Evolutionary conservation across 139 green algal species (phyloP).

Genomic region (Chlorella vulgaris): DNA sequence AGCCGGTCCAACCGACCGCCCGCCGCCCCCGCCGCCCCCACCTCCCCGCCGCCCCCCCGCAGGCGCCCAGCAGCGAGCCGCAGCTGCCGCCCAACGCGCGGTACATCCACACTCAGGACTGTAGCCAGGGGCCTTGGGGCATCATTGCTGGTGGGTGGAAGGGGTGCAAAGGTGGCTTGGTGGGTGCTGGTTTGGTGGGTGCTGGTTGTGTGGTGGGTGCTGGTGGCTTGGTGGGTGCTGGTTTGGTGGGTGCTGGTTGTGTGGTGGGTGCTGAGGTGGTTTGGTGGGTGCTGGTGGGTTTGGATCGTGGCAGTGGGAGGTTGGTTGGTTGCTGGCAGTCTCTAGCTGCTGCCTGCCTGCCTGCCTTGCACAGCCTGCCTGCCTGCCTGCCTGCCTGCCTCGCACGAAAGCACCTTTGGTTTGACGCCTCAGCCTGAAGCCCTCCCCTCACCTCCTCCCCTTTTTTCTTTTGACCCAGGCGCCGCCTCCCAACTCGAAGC

Average conservation of each 20-base stretch:
- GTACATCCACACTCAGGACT: slow-evolving; percentile 29
- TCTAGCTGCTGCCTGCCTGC: no score
- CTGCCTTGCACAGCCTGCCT: neutral
- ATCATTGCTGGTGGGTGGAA: slow-evolving; percentile 19
- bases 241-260: neutral
- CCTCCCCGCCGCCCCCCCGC: neutral
- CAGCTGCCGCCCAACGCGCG: slow-evolving; percentile 43
- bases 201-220: neutral
- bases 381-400: no score
- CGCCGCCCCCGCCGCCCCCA: neutral
- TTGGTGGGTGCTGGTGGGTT: no score
- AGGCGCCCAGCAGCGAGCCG: slow-evolving; percentile 10
- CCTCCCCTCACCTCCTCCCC: no score
- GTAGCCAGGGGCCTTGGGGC: slow-evolving; percentile 33
- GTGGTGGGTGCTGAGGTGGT: no score
- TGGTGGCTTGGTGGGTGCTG: neutral
- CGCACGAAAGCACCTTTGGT: no score
- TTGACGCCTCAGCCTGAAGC: no score
- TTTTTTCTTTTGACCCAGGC: neutral
- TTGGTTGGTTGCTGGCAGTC: no score
- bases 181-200: neutral
- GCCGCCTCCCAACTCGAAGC: neutral
- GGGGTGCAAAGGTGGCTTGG: slow-evolving; percentile 2
- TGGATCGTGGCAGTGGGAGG: no score
- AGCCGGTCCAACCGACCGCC: neutral